These are phyloP conservation scores for Xylariales sp. DNA, from an alignment of 2,329 filamentous ascomycete genomes.

Conservation along the genomic window DNA sequence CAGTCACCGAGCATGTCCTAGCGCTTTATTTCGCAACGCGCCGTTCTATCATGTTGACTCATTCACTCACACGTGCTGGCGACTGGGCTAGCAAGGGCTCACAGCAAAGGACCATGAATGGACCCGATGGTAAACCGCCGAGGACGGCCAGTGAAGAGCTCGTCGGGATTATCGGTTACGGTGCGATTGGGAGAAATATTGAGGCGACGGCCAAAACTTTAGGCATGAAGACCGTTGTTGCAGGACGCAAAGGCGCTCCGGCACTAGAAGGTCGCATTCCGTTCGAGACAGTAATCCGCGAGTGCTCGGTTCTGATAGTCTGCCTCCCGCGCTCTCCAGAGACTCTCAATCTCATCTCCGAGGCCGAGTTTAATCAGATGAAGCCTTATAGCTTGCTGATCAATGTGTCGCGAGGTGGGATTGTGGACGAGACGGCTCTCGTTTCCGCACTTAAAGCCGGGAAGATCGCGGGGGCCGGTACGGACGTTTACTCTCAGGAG, in stretches of 20 bases:
- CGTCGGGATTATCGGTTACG: conserved; percentile 50
- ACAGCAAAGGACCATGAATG: conserved; percentile 43
- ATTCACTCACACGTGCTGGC: conserved; percentile 45
- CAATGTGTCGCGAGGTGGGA: conserved; percentile 50
- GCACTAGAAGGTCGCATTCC: conserved; percentile 41
- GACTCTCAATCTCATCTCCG: conserved; percentile 46
- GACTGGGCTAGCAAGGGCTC: conserved; percentile 46
- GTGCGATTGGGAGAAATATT: conserved; percentile 45
- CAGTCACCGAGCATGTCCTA: conserved; percentile 61
- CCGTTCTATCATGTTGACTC: conserved; percentile 51
- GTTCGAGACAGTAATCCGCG: conserved; percentile 46
- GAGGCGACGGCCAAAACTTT: conserved; percentile 40
- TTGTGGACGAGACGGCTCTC: conserved; percentile 49
- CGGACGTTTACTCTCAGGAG: conserved; percentile 48
- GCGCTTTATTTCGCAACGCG: conserved; percentile 56
- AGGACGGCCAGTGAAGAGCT: conserved; percentile 44
- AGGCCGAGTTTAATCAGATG: conserved; percentile 45
- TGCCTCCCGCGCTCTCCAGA: conserved; percentile 47
- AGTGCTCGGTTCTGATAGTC: conserved; percentile 45
- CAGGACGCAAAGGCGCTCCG: conserved; percentile 45
- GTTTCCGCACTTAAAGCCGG: conserved; percentile 44
- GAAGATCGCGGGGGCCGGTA: conserved; percentile 47
- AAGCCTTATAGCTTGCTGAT: conserved; percentile 43
- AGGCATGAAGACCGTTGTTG: conserved; percentile 47
- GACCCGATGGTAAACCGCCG: conserved; percentile 45